Conservation (phyloP, 2,329 filamentous ascomycete species). For the Colletotrichum acutatum region DNA sequence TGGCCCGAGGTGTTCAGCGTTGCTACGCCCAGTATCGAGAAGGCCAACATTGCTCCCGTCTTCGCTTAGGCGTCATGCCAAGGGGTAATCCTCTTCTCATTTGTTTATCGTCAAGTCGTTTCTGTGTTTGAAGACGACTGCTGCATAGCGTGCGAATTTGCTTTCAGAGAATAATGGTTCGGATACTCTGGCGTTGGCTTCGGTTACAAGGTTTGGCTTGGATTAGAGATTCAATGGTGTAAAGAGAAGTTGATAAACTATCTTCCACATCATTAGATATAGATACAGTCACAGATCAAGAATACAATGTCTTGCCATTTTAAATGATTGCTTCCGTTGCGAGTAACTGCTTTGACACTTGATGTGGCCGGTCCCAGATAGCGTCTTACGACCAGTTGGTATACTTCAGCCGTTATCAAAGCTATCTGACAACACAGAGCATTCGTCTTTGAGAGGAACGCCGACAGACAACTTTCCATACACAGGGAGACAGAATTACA, state of each 20-base stretch:
- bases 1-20: slow-evolving; percentile 69
- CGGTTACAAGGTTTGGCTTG: not conserved
- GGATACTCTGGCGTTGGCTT: not conserved
- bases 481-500: not conserved
- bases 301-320: not conserved
- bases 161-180: not conserved
- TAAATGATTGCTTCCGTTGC: not conserved
- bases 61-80: not conserved
- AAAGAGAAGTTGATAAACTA: not conserved
- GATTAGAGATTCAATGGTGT: not conserved
- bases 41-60: slow-evolving; percentile 30
- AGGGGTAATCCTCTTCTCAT: not conserved
- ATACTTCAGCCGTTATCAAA: too few species aligned
- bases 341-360: not conserved
- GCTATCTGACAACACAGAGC: too few species aligned
- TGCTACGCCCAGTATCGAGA: slow-evolving; percentile 44
- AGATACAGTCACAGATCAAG: not conserved
- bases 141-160: slow-evolving; percentile 30
- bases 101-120: not conserved
- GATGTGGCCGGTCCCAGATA: not conserved
- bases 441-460: not conserved
- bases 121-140: not conserved
- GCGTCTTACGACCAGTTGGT: not conserved
- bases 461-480: not conserved
- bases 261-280: not conserved